Evolutionary conservation across 768 basidiomycete species (phyloP).

Genomic region (Royoungia palumana): DNA sequence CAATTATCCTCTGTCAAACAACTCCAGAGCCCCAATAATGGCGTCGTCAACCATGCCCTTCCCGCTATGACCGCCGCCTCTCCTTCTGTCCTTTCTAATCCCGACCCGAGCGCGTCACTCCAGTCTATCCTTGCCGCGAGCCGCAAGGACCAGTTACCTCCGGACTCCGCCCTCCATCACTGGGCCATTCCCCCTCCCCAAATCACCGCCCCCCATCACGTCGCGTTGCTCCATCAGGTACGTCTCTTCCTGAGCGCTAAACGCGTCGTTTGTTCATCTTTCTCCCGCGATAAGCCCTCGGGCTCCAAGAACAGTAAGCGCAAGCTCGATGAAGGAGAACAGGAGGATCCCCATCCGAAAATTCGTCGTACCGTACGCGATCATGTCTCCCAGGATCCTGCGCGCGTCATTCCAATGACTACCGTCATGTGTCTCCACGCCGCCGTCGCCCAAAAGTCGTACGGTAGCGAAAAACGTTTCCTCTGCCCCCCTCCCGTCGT

Average conservation of each 20-base stretch:
- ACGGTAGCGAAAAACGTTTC: conserved; percentile 93
- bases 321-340: conserved; percentile 63
- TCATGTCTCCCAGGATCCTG: conserved; percentile 72
- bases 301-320: conserved; percentile 58
- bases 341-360: conserved; percentile 66
- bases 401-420: conserved; percentile 82
- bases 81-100: conserved; percentile 37
- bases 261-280: conserved; percentile 25
- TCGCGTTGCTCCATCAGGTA: conserved; percentile 39
- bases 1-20: conserved; percentile 30
- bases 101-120: conserved; percentile 38
- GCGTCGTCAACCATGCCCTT: conserved; percentile 27
- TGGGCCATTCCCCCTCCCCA: conserved; percentile 37
- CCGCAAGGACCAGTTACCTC: conserved; percentile 30
- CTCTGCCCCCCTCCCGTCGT: conserved; percentile 92
- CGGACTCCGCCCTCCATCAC: conserved; percentile 33
- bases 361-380: conserved; percentile 83
- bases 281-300: conserved; percentile 24
- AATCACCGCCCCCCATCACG: conserved; percentile 29
- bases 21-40: conserved; percentile 25
- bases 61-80: conserved; percentile 29
- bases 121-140: conserved; percentile 37
- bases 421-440: conserved; percentile 89
- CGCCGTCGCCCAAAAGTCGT: conserved; percentile 93
- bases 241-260: conserved; percentile 28